These are phyloP conservation scores for Stagonosporopsis rhizophila DNA, from an alignment of 2,329 filamentous ascomycete species.

Conservation along the genomic window DNA sequence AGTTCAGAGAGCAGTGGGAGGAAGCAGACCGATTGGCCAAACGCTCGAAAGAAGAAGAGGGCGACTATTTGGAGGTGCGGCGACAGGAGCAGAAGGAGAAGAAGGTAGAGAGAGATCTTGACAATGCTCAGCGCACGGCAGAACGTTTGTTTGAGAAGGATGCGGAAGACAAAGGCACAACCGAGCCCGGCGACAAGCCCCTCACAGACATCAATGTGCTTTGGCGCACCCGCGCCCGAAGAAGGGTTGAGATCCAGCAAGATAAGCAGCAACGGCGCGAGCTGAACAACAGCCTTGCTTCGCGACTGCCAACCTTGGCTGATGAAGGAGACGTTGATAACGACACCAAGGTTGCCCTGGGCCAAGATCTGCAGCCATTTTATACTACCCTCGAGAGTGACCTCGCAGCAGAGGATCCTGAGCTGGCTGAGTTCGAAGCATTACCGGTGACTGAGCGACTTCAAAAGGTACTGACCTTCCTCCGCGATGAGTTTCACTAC, in stretches of 20 bases:
- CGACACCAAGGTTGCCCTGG: slow-evolving; percentile 74
- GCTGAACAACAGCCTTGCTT: slow-evolving; percentile 42
- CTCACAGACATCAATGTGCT: slow-evolving; percentile 76
- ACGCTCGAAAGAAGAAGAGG: slow-evolving; percentile 56
- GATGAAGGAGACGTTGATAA: slow-evolving; percentile 74
- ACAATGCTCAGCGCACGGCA: slow-evolving; percentile 81
- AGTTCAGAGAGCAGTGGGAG: slow-evolving; percentile 55
- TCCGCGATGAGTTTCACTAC: slow-evolving; percentile 77
- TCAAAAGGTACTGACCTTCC: slow-evolving; percentile 68
- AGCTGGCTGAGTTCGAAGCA: slow-evolving; percentile 80
- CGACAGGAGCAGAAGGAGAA: slow-evolving; percentile 46
- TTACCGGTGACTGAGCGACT: slow-evolving; percentile 72
- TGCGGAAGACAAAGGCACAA: slow-evolving; percentile 31
- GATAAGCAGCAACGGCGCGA: slow-evolving; percentile 54
- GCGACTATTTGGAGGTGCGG: slow-evolving; percentile 45
- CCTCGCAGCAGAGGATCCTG: slow-evolving; percentile 78
- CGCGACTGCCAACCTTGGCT: slow-evolving; percentile 64
- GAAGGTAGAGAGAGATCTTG: slow-evolving; percentile 69
- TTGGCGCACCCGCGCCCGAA: slow-evolving; percentile 77
- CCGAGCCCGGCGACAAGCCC: slow-evolving; percentile 54
- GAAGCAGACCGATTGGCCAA: slow-evolving; percentile 43
- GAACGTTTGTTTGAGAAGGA: slow-evolving; percentile 70
- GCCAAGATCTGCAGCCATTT: slow-evolving; percentile 59
- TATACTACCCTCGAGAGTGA: slow-evolving; percentile 68
- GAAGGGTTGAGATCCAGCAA: slow-evolving; percentile 72